These are phyloP conservation scores for Cyclaneusma minus DNA, from an alignment of 2,329 filamentous ascomycete genomes.

Conservation along the genomic window DNA sequence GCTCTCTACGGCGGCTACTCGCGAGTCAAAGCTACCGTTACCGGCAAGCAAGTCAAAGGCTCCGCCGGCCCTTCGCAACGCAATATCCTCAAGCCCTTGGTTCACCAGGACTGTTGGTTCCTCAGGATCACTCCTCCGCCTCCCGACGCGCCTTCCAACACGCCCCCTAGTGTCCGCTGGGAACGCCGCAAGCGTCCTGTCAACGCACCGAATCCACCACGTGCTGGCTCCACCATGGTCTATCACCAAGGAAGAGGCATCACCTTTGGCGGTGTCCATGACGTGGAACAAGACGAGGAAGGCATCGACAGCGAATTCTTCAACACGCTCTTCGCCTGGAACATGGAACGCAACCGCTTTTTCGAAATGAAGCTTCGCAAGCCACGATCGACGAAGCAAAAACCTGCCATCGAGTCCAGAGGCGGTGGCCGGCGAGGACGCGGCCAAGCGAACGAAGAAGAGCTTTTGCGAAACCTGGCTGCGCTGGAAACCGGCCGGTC, in stretches of 20 bases:
- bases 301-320: slow-evolving; percentile 97
- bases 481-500: slow-evolving; percentile 64
- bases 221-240: slow-evolving; percentile 86
- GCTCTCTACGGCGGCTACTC: slow-evolving; percentile 92
- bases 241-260: slow-evolving; percentile 89
- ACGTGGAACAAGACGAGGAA: slow-evolving; percentile 82
- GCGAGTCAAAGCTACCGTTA: slow-evolving; percentile 59
- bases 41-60: slow-evolving; percentile 48
- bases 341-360: slow-evolving; percentile 87
- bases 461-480: slow-evolving; percentile 73
- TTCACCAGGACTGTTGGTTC: slow-evolving; percentile 94
- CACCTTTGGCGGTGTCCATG: slow-evolving; percentile 85
- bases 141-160: slow-evolving; percentile 46
- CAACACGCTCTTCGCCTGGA: slow-evolving; percentile 83
- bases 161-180: slow-evolving; percentile 68
- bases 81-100: slow-evolving; percentile 68
- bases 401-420: slow-evolving; percentile 38
- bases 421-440: slow-evolving; percentile 48
- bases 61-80: slow-evolving; percentile 39
- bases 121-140: slow-evolving; percentile 63
- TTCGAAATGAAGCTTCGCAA: slow-evolving; percentile 71
- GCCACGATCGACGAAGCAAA: slow-evolving; percentile 51
- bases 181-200: slow-evolving; percentile 85
- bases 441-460: slow-evolving; percentile 81
- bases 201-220: slow-evolving; percentile 68